Base-by-base conservation (phyloP, 2,329 filamentous ascomycete genomes). In the Intubia oerlemansii region DNA sequence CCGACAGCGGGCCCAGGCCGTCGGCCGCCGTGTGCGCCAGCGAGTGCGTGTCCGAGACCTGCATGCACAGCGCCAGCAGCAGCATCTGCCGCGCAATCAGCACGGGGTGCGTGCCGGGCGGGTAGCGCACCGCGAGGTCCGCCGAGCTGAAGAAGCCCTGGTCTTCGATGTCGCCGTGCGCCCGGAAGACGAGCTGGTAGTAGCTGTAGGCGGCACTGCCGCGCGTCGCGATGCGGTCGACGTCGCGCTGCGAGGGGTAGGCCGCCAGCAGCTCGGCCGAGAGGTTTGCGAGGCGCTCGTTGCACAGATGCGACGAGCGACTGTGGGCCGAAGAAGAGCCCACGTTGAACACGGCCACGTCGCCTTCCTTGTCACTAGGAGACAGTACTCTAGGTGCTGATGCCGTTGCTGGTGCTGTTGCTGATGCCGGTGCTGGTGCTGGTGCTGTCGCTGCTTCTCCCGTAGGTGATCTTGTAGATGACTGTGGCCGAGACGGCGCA, bases 11-110 rank as follows among this genome's bases (percentile, higher is more conserved):
- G 5, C 1, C 42, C 22, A 0, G 39, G 41, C 6, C n/a, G n/a
- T n/a, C n/a, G n/a, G n/a, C n/a, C n/a, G n/a, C n/a, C n/a, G n/a
- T n/a, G n/a, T n/a, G n/a, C n/a, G n/a, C n/a, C n/a, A n/a, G n/a
- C n/a, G n/a, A n/a, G n/a, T n/a, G n/a, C n/a, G n/a, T n/a, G n/a
- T 40, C 29, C 40, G 44, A 41, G 5, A 50, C 37, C 33, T 52
- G 49, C 21, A 53, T 35, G 16, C 44, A 42, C 13, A 34, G 38
- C 9, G 38, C 48, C 5, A 51, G 32, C 8, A 42, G 22, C 13
- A 54, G 38, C 25, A 53, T 44, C 19, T 41, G 42, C 17, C 43
- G 41, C 5, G 49, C 51, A 15, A 53, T 38, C 5, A 34, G 11
- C 10, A 35, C 34, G 4, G 48, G 51, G 32, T 53, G 31, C 4